Percentiles rank a stretch among this genome's conserved stretches.
These are phyloP conservation scores for Klebsormidium nitens DNA, from an alignment of 139 green algal species.

Conservation along the genomic window DNA sequence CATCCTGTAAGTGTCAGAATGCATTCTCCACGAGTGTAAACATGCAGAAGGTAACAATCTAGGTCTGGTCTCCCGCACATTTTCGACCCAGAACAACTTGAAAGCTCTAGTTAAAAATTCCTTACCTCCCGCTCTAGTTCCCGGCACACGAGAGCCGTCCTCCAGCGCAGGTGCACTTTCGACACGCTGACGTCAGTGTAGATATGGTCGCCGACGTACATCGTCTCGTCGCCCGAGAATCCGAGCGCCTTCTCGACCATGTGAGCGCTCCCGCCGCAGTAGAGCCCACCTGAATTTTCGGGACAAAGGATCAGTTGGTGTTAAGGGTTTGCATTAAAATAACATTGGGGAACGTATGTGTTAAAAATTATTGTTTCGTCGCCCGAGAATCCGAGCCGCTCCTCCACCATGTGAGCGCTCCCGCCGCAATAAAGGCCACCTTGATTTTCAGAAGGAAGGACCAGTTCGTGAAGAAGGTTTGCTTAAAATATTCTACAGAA, in stretches of 20 bases:
- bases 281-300: constrained; percentile 89
- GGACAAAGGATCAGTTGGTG: too few species aligned
- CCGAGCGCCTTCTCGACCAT: constrained; percentile 86
- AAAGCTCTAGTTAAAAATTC: too few species aligned
- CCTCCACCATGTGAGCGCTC: constrained; percentile 76
- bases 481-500: too few species aligned
- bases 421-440: constrained; percentile 92
- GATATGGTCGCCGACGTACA: constrained; percentile 94
- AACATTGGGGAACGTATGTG: too few species aligned
- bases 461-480: too few species aligned
- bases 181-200: constrained; percentile 81
- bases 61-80: not conserved
- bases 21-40: too few species aligned
- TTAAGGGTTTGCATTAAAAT: too few species aligned
- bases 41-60: too few species aligned
- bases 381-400: constrained; percentile 73
- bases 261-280: constrained; percentile 73
- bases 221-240: constrained; percentile 78
- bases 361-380: too few species aligned
- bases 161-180: constrained; percentile 86
- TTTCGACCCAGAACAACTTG: not conserved
- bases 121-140: constrained; percentile 84
- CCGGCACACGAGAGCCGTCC: constrained; percentile 78
- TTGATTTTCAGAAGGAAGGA: too few species aligned
- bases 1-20: too few species aligned